Evolutionary conservation across 768 basidiomycete species (phyloP), one percentile per base, ranked within the genome.

Genomic region (Calocybe indica): DNA sequence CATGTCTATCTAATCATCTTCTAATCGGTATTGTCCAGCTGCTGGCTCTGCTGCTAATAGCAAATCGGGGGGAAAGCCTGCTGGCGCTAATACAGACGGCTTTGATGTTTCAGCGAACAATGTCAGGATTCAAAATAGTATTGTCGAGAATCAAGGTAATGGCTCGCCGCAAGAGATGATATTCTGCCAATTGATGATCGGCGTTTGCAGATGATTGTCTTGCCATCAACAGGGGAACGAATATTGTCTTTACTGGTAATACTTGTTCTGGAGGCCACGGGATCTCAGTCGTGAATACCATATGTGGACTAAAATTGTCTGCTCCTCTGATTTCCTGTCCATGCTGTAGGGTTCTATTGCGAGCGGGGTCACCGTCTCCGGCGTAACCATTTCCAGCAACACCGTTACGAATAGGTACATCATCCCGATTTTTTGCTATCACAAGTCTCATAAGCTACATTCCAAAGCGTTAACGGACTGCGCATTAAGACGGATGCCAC

Each of bases 201-300:
- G 37, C 7, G 36, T 2, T 13, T 33, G 31, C 2, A 54, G 58
- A 59, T 34, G 58, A 59, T 39, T 59, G 58, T 31, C 52, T 59
- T 10, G 58, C 58, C 0, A 57, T 59, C 51, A 57, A 57, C 43
- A 43, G 32, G 2, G 58, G 58, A 36, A 51, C 44, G 3, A 57
- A 46, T 41, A 59, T 59, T 39, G 40, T 43, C 1, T 59, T 59
- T 41, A 38, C 46, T 1, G 53, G 53, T 3, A 59, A 59, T 39
- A 52, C 50, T 6, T 58, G 55, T 40, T 51, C 47, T n/a, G 57
- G 57, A 9, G 55, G 57, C 6, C 55, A 56, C 37, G 57, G 57
- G 7, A 56, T 56, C 36, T 56, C 53, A 5, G 44, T 56, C 2
- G 55, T 53, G 42, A 6, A 42, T 45, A 28, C 13, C 13, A 10